Evolutionary conservation across 176 grass and related monocot genomes (phyloP), one percentile per base, ranked within the genome.

Genomic region (Panicum miliaceum): DNA sequence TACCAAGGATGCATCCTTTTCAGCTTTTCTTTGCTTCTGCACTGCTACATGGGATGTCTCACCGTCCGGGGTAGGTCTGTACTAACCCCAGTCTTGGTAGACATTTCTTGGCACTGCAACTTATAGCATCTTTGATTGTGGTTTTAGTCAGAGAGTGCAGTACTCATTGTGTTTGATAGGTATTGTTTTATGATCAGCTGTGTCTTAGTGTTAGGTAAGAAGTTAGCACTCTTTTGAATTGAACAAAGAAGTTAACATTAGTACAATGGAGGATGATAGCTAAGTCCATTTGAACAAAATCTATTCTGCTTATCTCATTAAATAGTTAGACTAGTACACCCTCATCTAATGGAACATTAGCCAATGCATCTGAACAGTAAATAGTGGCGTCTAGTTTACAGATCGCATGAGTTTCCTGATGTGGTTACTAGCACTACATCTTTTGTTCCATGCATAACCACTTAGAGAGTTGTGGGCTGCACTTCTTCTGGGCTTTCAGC

Each of bases 1-100:
- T 68, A 68, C 67, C 23, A 75, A 73, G 58, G 75, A 76, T 26
- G 54, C 89, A 80, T 84, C 61, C 75, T 84, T 90, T 83, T 76
- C 75, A 56, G 27, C 75, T 80, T 90, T 84, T 79, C 84, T 87
- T 76, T 81, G 34, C 59, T 83, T 79, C 60, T 52, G 66, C 60
- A 68, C 61, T 75, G 41, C 25, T 75, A 22, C 18, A 35, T 62
- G 42, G 50, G 60, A 84, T 74, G 59, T 45, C 47, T 73, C 22
- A 22, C 59, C 6, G 41, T 66, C 76, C 50, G 53, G 69, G 73
- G 25, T 68, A 6, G 50, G 46, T 40, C 14, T 42, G 64, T 70
- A 58, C 50, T 87, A 26, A 27, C 26, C 62, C 42, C 3, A n/a
- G 22, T 36, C 40, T 18, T 8, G 68, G 75, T 80, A 54, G 10